Evolutionary conservation across 2,329 filamentous ascomycete genomes (phyloP), one percentile per base, ranked within the genome.

Genomic region (Akanthomyces uredinophilus): DNA sequence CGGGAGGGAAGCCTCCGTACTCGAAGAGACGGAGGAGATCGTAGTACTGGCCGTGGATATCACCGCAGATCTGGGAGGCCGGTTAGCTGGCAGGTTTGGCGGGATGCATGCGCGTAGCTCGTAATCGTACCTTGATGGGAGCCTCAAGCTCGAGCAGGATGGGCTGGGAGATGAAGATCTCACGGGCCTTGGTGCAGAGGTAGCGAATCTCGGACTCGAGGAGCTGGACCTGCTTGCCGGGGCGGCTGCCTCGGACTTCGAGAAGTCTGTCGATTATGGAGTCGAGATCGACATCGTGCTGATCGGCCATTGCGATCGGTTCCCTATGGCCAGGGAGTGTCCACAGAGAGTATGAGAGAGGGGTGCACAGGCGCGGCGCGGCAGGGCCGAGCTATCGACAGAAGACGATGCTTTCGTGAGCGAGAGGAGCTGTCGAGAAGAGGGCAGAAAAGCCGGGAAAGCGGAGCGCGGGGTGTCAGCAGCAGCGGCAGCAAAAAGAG

Each of bases 91-190:
- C 10, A n/a, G 11, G 32, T 35, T 14, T 27, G 27, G 3, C 6
- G 39, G 27, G 27, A 60, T 54, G 61, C 32, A 55, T 37, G 32
- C 22, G 50, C 5, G 24, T 35, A 49, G 46, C 55, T 61, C 61
- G 62, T 50, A 52, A 58, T 74, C 83, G 71, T 83, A 96, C 94
- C 92, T 99, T 99, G 80, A 99, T 98, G 65, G 95, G 95, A 74
- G 95, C 95, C 79, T 98, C 95, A 56, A 99, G 86, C 82, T 99
- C 95, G 68, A 99, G 87, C 69, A 99, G 83, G 73, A 98, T 98
- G 68, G 95, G 95, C 82, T 99, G 95, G 66, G 93, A 97, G 78
- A 99, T 98, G 83, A 99, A 98, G 72, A 99, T 98, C 83, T 99
- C 95, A 68, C 95, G 90, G 66, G 94, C 93, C 83, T 98, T 98